Percentiles rank a stretch among this genome's conserved stretches.
Evolutionary conservation across 2,329 filamentous ascomycete species (phyloP).

Genomic region (Paecilomyces fulvus): DNA sequence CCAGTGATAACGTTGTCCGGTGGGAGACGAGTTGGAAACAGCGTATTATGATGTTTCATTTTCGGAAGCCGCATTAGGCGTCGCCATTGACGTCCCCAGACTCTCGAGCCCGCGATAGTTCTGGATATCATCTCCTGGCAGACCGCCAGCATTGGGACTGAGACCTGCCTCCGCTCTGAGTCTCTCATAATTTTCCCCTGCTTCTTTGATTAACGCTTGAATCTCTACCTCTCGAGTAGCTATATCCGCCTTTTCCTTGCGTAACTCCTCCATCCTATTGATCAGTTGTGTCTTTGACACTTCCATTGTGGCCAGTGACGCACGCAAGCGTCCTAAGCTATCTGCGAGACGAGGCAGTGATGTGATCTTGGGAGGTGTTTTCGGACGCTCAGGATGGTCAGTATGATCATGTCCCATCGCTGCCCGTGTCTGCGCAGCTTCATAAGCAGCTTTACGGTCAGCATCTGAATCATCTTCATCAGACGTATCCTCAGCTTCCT

Average conservation of each 20-base stretch:
- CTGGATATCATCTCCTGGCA: conserved; percentile 19
- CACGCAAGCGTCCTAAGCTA: conserved; percentile 56
- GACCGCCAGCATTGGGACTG: conserved; percentile 15
- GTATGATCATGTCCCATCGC: conserved; percentile 56
- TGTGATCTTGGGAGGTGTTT: conserved; percentile 64
- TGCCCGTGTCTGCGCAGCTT: conserved; percentile 73
- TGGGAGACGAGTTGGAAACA: background rate
- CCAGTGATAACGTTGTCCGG: background rate
- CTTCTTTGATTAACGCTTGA: conserved; percentile 70
- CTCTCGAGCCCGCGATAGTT: conserved; percentile 30
- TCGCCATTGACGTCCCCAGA: conserved; percentile 23
- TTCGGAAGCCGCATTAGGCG: conserved; percentile 18
- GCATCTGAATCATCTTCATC: conserved; percentile 57
- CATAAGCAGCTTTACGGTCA: conserved; percentile 68
- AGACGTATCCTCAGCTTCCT: conserved; percentile 61
- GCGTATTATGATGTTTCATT: conserved; percentile 13
- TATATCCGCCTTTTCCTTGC: conserved; percentile 61
- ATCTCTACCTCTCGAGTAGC: conserved; percentile 66
- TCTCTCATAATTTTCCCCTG: conserved; percentile 61
- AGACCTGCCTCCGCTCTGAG: conserved; percentile 40
- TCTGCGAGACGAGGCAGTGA: conserved; percentile 66
- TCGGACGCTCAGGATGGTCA: conserved; percentile 30
- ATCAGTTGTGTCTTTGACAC: conserved; percentile 52
- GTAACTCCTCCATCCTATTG: conserved; percentile 56
- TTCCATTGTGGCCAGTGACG: conserved; percentile 56